Evolutionary conservation across 805 yeast species (phyloP).

Genomic region (Candida tammaniensis): DNA sequence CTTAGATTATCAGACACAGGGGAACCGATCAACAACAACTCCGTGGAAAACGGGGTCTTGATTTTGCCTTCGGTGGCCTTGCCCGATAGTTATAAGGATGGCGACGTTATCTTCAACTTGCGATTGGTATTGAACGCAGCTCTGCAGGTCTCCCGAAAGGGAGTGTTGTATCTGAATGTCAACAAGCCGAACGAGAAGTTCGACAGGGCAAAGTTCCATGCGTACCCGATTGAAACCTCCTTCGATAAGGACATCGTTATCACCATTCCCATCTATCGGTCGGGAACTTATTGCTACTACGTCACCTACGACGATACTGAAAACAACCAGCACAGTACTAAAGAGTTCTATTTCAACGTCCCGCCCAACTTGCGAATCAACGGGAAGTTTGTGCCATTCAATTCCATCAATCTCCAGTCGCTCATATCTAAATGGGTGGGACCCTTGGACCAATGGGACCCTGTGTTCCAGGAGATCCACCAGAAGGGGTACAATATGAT

Average conservation of each 20-base stretch:
- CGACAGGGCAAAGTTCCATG: slow-evolving; percentile 54
- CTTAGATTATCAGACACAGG: slow-evolving; percentile 48
- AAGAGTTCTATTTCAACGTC: slow-evolving; percentile 69
- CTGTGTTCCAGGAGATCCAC: slow-evolving; percentile 57
- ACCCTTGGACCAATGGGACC: slow-evolving; percentile 60
- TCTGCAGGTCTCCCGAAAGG: slow-evolving; percentile 66
- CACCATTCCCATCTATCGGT: slow-evolving; percentile 57
- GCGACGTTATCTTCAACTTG: slow-evolving; percentile 47
- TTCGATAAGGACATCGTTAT: slow-evolving; percentile 64
- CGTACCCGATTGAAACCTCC: slow-evolving; percentile 49
- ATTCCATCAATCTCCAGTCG: slow-evolving; percentile 78
- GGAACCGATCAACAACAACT: slow-evolving; percentile 38
- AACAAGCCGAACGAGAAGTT: slow-evolving; percentile 51
- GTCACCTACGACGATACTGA: slow-evolving; percentile 49
- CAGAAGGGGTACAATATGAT: slow-evolving; percentile 90
- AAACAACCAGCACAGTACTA: slow-evolving; percentile 39
- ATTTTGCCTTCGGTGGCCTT: slow-evolving; percentile 48
- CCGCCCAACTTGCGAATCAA: slow-evolving; percentile 69
- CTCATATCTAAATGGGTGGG: slow-evolving; percentile 94
- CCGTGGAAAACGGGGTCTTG: slow-evolving; percentile 46
- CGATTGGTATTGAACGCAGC: slow-evolving; percentile 73
- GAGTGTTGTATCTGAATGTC: slow-evolving; percentile 69
- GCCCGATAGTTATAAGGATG: slow-evolving; percentile 25
- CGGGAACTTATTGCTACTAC: slow-evolving; percentile 82
- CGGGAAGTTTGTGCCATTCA: slow-evolving; percentile 60